These are phyloP conservation scores for Podila epicladia DNA, from an alignment of 192 early-diverging fungal genomes.

Conservation along the genomic window DNA sequence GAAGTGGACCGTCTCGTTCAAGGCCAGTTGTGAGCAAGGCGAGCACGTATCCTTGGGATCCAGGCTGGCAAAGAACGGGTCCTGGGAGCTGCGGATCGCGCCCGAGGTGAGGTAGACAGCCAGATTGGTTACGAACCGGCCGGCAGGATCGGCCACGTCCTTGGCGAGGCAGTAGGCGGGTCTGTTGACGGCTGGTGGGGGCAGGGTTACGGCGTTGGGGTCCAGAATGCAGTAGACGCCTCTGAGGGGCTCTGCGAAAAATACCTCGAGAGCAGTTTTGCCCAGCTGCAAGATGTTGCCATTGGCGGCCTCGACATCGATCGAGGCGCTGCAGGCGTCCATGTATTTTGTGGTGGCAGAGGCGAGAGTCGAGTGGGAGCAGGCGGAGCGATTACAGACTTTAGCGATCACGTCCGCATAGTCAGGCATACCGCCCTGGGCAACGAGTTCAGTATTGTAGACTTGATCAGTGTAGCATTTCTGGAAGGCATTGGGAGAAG, in stretches of 20 bases:
- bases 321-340: slow-evolving; percentile 15
- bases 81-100: slow-evolving; percentile 6
- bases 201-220: slow-evolving; percentile 7
- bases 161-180: slow-evolving; percentile 26
- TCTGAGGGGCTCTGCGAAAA: slow-evolving; percentile 21
- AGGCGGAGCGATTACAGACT: slow-evolving; percentile 10
- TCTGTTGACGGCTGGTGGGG: neutral
- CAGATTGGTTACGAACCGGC: slow-evolving; percentile 12
- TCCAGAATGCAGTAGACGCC: slow-evolving; percentile 17
- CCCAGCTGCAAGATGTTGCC: slow-evolving; percentile 26
- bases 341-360: slow-evolving; percentile 9
- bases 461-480: slow-evolving; percentile 26
- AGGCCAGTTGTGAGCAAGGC: slow-evolving; percentile 18
- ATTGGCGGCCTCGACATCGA: slow-evolving; percentile 18
- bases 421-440: slow-evolving; percentile 15
- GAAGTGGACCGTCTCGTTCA: slow-evolving; percentile 19
- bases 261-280: slow-evolving; percentile 21
- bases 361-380: slow-evolving; percentile 18
- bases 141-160: neutral
- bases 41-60: slow-evolving; percentile 35
- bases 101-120: slow-evolving; percentile 24
- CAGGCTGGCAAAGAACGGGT: slow-evolving; percentile 21
- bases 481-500: neutral
- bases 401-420: slow-evolving; percentile 18
- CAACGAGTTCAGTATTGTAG: slow-evolving; percentile 25